A percentile compares a stretch with the other conserved stretches of the same genome.
These are phyloP conservation scores for Sphaerosporella brunnea DNA, from an alignment of 495 filamentous ascomycete genomes.

Conservation along the genomic window DNA sequence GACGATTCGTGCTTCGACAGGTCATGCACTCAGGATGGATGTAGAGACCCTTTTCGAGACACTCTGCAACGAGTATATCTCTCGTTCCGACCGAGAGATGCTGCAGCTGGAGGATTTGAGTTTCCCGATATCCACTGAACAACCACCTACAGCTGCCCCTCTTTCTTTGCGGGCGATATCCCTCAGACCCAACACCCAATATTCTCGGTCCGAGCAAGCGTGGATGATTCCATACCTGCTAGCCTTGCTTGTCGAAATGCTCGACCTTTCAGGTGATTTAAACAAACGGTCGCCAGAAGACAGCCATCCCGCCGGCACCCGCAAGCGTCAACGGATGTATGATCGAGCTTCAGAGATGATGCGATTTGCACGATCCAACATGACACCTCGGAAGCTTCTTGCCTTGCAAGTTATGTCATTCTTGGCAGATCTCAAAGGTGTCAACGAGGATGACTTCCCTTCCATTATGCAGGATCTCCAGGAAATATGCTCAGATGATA, in stretches of 20 bases:
- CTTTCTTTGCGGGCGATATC: conserved; percentile 32
- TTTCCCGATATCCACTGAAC: conserved; percentile 34
- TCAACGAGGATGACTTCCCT: conserved; percentile 33
- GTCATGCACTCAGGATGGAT: conserved; percentile 12
- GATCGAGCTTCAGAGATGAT: conserved; percentile 43
- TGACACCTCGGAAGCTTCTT: conserved; percentile 40
- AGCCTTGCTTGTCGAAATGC: conserved; percentile 14
- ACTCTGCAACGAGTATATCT: conserved; percentile 54
- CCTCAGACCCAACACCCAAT: conserved; percentile 14
- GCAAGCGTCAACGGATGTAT: conserved; percentile 46
- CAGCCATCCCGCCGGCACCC: conserved; percentile 9
- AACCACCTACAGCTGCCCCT: conserved; percentile 34
- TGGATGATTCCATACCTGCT: conserved; percentile 21
- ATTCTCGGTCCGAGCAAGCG: conserved; percentile 12
- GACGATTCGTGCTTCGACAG: conserved; percentile 23
- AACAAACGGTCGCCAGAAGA: not conserved
- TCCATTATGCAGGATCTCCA: conserved; percentile 33
- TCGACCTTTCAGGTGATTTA: conserved; percentile 17
- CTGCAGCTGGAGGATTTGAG: conserved; percentile 57
- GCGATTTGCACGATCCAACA: conserved; percentile 38
- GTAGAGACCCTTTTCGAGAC: conserved; percentile 42
- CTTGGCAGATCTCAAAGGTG: conserved; percentile 26
- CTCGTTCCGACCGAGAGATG: conserved; percentile 49
- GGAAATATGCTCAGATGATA: conserved; percentile 39
- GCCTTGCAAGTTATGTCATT: conserved; percentile 71